These are phyloP conservation scores for Ophiocordyceps robertsii DNA, from an alignment of 2,329 filamentous ascomycete genomes.

Conservation along the genomic window DNA sequence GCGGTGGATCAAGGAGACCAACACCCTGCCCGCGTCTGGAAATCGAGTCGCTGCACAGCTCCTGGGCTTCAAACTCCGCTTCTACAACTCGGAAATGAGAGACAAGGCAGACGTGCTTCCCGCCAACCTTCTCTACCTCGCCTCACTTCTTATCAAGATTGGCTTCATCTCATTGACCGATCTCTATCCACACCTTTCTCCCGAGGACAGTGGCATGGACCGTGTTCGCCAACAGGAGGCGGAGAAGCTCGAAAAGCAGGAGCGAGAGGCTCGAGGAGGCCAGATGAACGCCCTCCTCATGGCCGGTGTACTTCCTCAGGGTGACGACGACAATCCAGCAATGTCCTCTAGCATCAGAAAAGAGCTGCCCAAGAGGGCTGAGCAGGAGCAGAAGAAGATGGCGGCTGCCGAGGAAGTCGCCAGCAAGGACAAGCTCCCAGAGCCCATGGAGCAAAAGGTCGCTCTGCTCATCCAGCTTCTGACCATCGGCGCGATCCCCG, in stretches of 20 bases:
- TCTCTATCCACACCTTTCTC: conserved; percentile 84
- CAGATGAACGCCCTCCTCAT: conserved; percentile 72
- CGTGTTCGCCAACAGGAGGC: conserved; percentile 53
- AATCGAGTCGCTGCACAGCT: conserved; percentile 90
- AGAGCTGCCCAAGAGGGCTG: conserved; percentile 37
- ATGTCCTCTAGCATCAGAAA: conserved; percentile 28
- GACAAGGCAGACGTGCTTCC: conserved; percentile 67
- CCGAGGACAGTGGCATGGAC: conserved; percentile 72
- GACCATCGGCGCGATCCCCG: conserved; percentile 82
- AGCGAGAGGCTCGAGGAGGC: conserved; percentile 56
- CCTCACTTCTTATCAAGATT: conserved; percentile 87
- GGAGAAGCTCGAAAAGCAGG: conserved; percentile 67
- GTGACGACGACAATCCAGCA: conserved; percentile 54
- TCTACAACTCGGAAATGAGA: conserved; percentile 74
- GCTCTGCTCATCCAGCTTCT: conserved; percentile 72
- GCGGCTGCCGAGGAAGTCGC: conserved; percentile 26
- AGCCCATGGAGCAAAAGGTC: conserved; percentile 80
- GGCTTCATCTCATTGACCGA: conserved; percentile 90
- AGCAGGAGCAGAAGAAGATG: conserved; percentile 34
- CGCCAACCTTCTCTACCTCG: conserved; percentile 83
- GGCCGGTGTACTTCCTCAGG: conserved; percentile 63
- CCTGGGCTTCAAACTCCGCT: conserved; percentile 91
- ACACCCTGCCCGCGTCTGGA: conserved; percentile 68
- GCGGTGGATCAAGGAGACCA: conserved; percentile 70
- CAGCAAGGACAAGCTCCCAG: conserved; percentile 42